Base-by-base conservation (phyloP, 2,329 filamentous ascomycete species). In the Diaporthe velutina region DNA sequence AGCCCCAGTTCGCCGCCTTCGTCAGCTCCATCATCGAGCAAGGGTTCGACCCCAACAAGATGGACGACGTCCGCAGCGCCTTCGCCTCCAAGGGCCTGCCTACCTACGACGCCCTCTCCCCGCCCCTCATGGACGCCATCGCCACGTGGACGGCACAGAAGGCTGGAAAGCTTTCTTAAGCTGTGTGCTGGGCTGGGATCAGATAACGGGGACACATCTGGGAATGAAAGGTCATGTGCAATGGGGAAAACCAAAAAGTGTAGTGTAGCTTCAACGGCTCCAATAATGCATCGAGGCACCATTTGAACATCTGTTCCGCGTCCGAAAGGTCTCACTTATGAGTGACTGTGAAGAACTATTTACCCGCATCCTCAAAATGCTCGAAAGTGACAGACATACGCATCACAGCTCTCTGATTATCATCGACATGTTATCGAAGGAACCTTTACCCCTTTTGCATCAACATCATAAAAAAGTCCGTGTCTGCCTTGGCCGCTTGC, bases 11-110 rank as follows among this genome's bases (percentile, higher is more conserved):
- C 77, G 92, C 92, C 2, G 92, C 88, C 0, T 94, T 93, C 75
- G 91, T 93, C 52, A 90, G 88, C 48, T 91, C 88, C 73, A 90
- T 93, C 74, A 92, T 93, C 75, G 92, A 93, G 87, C 91, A 93
- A 80, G 92, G 92, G 1, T 92, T 90, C 78, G 82, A 88, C 61
- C 89, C 91, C 0, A 80, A 83, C 22, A 84, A 85, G 48, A 92
- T 92, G 78, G 87, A 86, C 66, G 87, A 85, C 25, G 88, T 93
- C 4, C 85, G 92, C 55, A 77, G 75, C 3, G 88, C 86, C 81
- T 86, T 93, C 74, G 87, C 86, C 83, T 79, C 80, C 2, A 78
- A 89, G 25, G 92, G 92, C 0, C 82, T 94, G 67, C 85, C 91
- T 83, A 85, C 88, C 2, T 94, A 93, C 80, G 92, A 94, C 81